Base-by-base conservation (phyloP, 257 asterid genomes). In the Plantago ovata region DNA sequence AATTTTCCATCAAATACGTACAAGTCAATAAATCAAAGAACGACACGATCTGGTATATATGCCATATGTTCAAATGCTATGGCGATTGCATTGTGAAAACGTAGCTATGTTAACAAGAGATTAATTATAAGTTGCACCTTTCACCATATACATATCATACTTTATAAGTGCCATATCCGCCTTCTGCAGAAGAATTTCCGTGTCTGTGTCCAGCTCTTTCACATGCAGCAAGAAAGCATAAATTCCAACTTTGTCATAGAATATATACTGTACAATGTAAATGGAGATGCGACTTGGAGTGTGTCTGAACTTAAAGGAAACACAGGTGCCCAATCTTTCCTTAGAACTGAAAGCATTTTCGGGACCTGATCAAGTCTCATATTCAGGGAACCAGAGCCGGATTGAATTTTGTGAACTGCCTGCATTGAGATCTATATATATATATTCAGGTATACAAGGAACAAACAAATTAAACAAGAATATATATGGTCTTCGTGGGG, bases 291-390 rank as follows among this genome's bases (percentile, higher is more conserved):
- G 11, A 28, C 11, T 9, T 20, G 10, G 38, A 45, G 61, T 9
- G 53, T 39, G 52, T 13, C 54, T 67, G 24, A 85, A 96, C 95
- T 92, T 92, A 51, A 92, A 92, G 12, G 98, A 92, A 66, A 88
- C 80, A 76, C 98, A 92, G 98, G 96, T 13, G 95, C 95, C 98
- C 98, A 92, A 23, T 79, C 91, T 69, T 61, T 85, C 69, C 96
- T 71, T 47, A 88, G 80, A 70, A 84, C 84, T 13, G 83, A 79
- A 63, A 92, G 89, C 98, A 92, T 92, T 79, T 92, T 92, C 0
- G 95, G 96, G 39, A 72, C 96, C 70, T 88, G 95, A 70, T 77
- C 95, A 16, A 88, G 95, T 13, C 94, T 79, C 81, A 88, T 85
- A 70, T 88, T 95, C 52, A 92, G 64, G 45, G 96, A 95, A 53